phyloP scores from a whole-genome alignment of 2,329 filamentous ascomycete species.

The Didymella lethalis region DNA sequence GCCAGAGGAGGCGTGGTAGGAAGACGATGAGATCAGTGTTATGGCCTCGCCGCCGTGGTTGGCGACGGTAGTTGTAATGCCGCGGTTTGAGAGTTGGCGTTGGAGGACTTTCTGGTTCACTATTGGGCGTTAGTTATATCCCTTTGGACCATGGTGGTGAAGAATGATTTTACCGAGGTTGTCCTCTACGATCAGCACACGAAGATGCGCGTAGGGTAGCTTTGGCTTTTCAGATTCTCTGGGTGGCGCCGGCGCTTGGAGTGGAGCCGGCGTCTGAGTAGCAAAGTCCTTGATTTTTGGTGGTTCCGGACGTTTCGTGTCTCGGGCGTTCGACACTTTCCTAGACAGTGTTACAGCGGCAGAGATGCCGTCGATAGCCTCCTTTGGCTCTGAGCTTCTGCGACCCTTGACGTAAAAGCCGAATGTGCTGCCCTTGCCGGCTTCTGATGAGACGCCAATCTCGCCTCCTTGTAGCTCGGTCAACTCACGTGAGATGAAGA shows the following conservation, averaged over 20 bases:
- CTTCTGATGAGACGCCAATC: conserved; percentile 74
- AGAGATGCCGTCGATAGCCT: conserved; percentile 39
- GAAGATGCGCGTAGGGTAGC: conserved; percentile 32
- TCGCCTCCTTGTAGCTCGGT: conserved; percentile 82
- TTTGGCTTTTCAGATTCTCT: conserved; percentile 20
- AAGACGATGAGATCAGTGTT: conserved; percentile 53
- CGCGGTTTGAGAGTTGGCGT: conserved; percentile 59
- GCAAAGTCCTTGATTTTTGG: conserved; percentile 50
- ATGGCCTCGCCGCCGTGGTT: conserved; percentile 61
- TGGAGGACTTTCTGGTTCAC: conserved; percentile 60
- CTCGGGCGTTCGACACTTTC: conserved; percentile 44
- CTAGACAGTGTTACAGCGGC: conserved; percentile 32
- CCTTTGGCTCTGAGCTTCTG: conserved; percentile 57
- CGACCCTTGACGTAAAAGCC: conserved; percentile 78
- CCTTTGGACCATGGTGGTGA: too few relatives aligned
- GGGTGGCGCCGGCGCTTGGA: background rate
- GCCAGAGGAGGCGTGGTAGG: conserved; percentile 51
- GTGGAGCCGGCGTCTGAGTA: conserved; percentile 24
- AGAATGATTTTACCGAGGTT: conserved; percentile 41
- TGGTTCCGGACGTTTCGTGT: conserved; percentile 26
- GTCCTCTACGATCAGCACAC: conserved; percentile 55
- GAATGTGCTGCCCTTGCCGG: conserved; percentile 75
- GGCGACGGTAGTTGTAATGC: conserved; percentile 56
- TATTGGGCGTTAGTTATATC: conserved; percentile 31
- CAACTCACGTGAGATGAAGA: conserved; percentile 81